These are phyloP conservation scores for Scopulariopsis brevicaulis DNA, from an alignment of 2,329 filamentous ascomycete genomes.

Conservation along the genomic window DNA sequence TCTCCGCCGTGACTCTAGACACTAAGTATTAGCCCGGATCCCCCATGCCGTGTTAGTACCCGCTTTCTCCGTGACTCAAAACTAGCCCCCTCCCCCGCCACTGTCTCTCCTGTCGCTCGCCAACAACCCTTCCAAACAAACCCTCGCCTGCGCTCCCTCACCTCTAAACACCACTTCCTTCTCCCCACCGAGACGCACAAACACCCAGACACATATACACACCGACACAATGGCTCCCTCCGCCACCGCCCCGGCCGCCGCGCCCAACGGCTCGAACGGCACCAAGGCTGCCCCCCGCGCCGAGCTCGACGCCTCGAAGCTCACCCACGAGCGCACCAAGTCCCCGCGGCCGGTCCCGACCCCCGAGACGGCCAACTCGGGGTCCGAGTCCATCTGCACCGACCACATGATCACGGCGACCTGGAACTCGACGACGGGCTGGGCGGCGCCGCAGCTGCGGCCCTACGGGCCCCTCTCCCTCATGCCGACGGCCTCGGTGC, in stretches of 20 bases:
- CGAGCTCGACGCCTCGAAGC: slow-evolving; percentile 51
- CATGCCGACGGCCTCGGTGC: slow-evolving; percentile 67
- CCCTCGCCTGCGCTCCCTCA: not conserved
- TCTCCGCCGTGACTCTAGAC: not conserved
- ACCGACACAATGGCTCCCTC: slow-evolving; percentile 5
- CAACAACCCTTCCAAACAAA: not conserved
- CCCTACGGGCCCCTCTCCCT: slow-evolving; percentile 69
- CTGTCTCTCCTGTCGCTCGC: not conserved
- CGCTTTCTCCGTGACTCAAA: not conserved
- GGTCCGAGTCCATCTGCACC: slow-evolving; percentile 48
- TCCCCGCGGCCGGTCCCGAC: slow-evolving; percentile 40
- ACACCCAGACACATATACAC: not conserved
- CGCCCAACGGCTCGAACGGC: slow-evolving; percentile 7
- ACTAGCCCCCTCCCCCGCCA: not conserved
- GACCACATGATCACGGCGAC: slow-evolving; percentile 79
- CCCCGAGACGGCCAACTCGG: slow-evolving; percentile 32
- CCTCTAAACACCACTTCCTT: not conserved
- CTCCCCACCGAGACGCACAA: not conserved
- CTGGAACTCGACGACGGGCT: slow-evolving; percentile 57
- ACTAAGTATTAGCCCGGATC: not conserved
- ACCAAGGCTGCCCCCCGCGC: slow-evolving; percentile 19
- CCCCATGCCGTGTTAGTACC: not conserved
- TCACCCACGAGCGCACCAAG: slow-evolving; percentile 41
- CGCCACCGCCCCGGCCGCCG: slow-evolving; percentile 7
- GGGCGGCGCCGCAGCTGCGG: slow-evolving; percentile 61